A percentile compares a stretch with the other conserved stretches of the same genome.
These are phyloP conservation scores for Lagenidium giganteum DNA, from an alignment of 352 stramenopile species.

Conservation along the genomic window DNA sequence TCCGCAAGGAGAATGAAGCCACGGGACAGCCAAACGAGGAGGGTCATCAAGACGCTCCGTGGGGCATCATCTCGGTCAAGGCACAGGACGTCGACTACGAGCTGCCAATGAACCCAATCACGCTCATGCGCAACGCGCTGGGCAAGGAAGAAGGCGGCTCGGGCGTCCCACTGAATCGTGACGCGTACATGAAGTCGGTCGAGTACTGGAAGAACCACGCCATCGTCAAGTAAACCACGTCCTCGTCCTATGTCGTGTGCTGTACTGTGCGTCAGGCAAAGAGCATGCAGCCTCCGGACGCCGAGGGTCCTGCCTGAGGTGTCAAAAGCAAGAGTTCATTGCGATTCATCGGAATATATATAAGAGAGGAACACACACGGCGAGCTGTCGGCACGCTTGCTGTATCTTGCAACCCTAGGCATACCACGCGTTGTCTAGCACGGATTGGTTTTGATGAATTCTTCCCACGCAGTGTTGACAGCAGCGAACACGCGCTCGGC, in stretches of 20 bases:
- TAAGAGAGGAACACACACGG: too few relatives aligned
- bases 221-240: slow-evolving; percentile 85
- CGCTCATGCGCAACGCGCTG: slow-evolving; percentile 97
- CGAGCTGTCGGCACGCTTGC: not conserved
- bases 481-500: slow-evolving; percentile 88
- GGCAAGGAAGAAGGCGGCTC: slow-evolving; percentile 92
- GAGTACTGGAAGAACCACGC: slow-evolving; percentile 86
- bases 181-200: slow-evolving; percentile 80
- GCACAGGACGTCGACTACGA: slow-evolving; percentile 94
- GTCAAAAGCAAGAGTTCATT: slow-evolving; percentile 13
- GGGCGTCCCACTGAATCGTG: slow-evolving; percentile 72
- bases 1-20: slow-evolving; percentile 93
- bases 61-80: slow-evolving; percentile 97
- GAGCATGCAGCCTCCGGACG: too few relatives aligned
- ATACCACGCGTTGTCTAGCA: slow-evolving; percentile 25
- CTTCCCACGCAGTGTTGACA: slow-evolving; percentile 87
- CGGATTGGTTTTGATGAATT: slow-evolving; percentile 75
- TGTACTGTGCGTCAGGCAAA: too few relatives aligned
- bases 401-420: not conserved
- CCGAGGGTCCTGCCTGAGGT: slow-evolving; percentile 2
- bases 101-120: slow-evolving; percentile 98
- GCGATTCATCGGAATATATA: too few relatives aligned
- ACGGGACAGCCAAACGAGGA: slow-evolving; percentile 40
- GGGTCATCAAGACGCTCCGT: slow-evolving; percentile 65
- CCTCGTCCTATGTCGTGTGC: too few relatives aligned